A percentile compares a stretch with the other conserved stretches of the same genome.
Conservation (phyloP, 2,329 filamentous ascomycete species). For the Claviceps monticola region DNA sequence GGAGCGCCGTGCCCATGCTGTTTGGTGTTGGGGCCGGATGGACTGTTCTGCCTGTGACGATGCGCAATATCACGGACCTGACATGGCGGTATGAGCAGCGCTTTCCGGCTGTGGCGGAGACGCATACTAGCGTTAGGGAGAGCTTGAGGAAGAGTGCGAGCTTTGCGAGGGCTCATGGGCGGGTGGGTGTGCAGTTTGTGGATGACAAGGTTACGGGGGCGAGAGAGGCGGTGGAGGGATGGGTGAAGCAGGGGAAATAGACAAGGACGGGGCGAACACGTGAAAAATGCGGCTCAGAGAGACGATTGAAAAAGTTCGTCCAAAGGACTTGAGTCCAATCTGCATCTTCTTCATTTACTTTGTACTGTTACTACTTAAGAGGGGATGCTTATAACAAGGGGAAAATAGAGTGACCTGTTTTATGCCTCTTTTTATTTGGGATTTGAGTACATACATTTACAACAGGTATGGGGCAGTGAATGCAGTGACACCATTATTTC, state of each 20-base stretch:
- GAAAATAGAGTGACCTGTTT: not conserved
- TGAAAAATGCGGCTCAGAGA: not conserved
- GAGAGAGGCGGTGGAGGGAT: slow-evolving; percentile 67
- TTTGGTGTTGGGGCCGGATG: slow-evolving; percentile 76
- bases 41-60: slow-evolving; percentile 76
- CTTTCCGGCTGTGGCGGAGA: slow-evolving; percentile 69
- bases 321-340: not conserved
- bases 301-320: not conserved
- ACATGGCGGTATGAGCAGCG: slow-evolving; percentile 87
- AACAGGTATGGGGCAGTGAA: not conserved
- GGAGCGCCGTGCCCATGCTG: slow-evolving; percentile 60
- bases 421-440: not conserved
- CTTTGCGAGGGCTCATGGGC: slow-evolving; percentile 61
- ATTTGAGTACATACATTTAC: not conserved
- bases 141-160: slow-evolving; percentile 54
- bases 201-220: slow-evolving; percentile 68
- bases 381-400: not conserved
- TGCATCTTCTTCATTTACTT: slow-evolving; percentile 2
- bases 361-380: slow-evolving; percentile 25
- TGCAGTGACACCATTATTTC: no score
- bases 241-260: slow-evolving; percentile 83
- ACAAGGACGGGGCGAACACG: slow-evolving; percentile 4
- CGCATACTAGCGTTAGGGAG: slow-evolving; percentile 60
- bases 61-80: slow-evolving; percentile 74
- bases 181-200: slow-evolving; percentile 56